Evolutionary conservation across 371 early-diverging fungal genomes (phyloP).

Genomic region (Mucor mucedo): DNA sequence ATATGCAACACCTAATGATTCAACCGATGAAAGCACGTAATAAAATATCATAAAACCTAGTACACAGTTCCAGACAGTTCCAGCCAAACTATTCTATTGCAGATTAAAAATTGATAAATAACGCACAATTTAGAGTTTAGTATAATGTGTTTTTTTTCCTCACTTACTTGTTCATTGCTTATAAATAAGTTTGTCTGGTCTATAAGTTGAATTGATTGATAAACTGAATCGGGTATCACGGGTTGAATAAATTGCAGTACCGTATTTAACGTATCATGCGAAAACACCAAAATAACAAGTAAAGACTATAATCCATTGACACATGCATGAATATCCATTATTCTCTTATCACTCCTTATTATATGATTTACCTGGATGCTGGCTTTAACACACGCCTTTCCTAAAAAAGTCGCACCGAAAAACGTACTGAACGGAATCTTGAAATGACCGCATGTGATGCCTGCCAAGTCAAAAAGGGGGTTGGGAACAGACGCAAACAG

Average conservation of each 20-base stretch:
- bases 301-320: neutral
- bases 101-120: neutral
- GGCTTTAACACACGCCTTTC: neutral
- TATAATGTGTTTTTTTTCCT: neutral
- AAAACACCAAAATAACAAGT: neutral
- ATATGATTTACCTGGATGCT: neutral
- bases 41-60: neutral
- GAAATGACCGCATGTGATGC: conserved; percentile 1
- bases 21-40: neutral
- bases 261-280: neutral
- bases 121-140: no score
- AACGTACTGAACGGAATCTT: neutral
- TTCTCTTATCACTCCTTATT: neutral
- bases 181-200: neutral
- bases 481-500: neutral
- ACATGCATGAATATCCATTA: no score
- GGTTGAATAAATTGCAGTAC: neutral
- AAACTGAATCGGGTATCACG: neutral
- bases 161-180: neutral
- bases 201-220: neutral
- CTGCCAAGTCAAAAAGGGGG: neutral
- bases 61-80: neutral
- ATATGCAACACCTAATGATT: neutral
- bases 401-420: conserved; percentile 1
- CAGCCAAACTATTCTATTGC: neutral